Base-by-base conservation (phyloP, 108 stramenopile genomes). In the Nitzschia sp. region DNA sequence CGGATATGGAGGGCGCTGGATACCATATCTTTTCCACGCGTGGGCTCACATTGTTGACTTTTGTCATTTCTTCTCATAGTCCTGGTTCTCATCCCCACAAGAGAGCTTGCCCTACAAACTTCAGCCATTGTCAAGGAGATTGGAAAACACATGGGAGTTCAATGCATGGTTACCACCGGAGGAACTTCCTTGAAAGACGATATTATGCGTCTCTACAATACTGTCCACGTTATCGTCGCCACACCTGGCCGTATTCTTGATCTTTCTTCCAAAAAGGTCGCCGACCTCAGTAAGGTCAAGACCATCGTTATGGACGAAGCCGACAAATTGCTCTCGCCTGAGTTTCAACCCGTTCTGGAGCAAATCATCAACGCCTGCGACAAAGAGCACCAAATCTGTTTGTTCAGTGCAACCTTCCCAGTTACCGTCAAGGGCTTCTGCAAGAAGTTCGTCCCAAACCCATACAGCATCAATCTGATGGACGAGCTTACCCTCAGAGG, bases 401-500 rank as follows among this genome's bases (percentile, higher is more conserved):
- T 99, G 22, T 98, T 99, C 82, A 92, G 90, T 65, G 99, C 99
- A 8, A 99, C 99, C 0, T 99, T 99, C 74, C 97, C 97, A 7
- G 94, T 98, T 17, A 94, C 96, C 41, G 97, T 99, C 37, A 96
- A 95, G 81, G 77, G 75, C 48, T 98, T 99, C 78, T 96, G 96
- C 82, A 84, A 96, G 60, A 83, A 92, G 65, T 92, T 93, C 68
- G 93, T 97, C 44, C 91, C 93, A 19, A 91, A 92, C 53, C 87
- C 95, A 14, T 95, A 95, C 74, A 86, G 86, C 50, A 97, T 98
- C 81, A 98, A 99, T 71, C 88, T 99, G 24, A 98, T 98, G 97
- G 99, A 99, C 54, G 99, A 99, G 79, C 95, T 99, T 54, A 99
- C 98, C 22, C 95, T 99, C 24, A 84, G 95, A 51, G 98, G 98